Conservation (phyloP, 192 early-diverging fungal genomes). For the Coemansia sp. region DNA sequence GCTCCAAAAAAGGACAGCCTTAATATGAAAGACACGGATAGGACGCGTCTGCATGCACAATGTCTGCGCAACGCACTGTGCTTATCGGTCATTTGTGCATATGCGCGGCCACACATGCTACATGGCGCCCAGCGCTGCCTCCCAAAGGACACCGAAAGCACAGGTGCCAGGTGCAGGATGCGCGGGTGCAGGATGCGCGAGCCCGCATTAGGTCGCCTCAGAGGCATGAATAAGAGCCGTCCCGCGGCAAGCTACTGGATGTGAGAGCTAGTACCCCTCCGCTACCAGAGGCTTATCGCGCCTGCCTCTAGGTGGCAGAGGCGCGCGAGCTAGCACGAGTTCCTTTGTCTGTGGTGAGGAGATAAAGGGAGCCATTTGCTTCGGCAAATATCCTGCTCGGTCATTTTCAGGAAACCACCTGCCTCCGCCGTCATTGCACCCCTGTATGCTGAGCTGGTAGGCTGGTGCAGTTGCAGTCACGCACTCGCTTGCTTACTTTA, state of each 20-base stretch:
- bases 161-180: not conserved
- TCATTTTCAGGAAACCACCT: constrained; percentile 1
- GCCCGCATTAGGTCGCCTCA: not conserved
- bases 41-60: not conserved
- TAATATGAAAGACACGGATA: not conserved
- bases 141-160: not conserved
- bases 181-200: not conserved
- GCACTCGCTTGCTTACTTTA: not conserved
- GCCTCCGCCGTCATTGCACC: not conserved
- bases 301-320: not conserved
- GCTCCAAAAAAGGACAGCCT: not conserved
- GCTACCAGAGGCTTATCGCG: not conserved
- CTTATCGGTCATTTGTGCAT: constrained; percentile 3
- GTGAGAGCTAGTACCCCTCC: not conserved
- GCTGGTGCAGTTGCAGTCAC: constrained; percentile 3
- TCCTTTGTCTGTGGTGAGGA: too few relatives aligned
- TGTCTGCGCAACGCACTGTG: not conserved
- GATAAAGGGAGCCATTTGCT: not conserved
- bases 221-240: not conserved
- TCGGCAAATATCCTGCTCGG: constrained; percentile 5
- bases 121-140: not conserved
- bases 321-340: not conserved
- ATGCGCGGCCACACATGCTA: constrained; percentile 1
- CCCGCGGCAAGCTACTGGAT: not conserved
- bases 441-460: not conserved